phyloP scores from a whole-genome alignment of 148 eudicot species.

The Chenopodium album region DNA sequence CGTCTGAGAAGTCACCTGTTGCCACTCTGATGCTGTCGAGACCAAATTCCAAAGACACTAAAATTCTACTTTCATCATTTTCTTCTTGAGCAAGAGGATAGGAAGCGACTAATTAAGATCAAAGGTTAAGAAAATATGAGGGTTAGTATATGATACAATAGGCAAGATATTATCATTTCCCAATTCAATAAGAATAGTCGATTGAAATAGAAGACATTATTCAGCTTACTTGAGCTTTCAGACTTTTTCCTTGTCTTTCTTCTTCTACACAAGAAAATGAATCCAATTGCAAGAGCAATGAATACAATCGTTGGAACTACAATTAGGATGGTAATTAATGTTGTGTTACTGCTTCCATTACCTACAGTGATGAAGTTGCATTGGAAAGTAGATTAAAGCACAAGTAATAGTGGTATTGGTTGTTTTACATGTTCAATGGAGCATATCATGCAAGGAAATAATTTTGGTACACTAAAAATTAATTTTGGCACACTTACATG shows the following conservation, averaged over 20 bases:
- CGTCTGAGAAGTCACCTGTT: conserved; percentile 16
- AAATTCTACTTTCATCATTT: background rate
- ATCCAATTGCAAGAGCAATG: background rate
- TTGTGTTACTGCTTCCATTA: conserved; percentile 3
- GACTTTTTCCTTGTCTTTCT: background rate
- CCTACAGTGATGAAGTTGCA: background rate
- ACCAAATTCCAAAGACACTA: conserved; percentile 2
- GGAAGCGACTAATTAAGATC: background rate
- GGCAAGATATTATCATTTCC: background rate
- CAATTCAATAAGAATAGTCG: background rate
- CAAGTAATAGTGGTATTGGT: background rate
- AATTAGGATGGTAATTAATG: background rate
- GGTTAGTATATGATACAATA: background rate
- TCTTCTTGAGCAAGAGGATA: background rate
- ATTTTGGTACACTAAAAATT: too few relatives aligned
- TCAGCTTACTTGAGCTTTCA: background rate
- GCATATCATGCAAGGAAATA: too few relatives aligned
- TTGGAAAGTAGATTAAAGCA: background rate
- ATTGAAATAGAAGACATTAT: background rate
- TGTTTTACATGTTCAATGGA: too few relatives aligned
- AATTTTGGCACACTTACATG: too few relatives aligned
- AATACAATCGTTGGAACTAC: background rate
- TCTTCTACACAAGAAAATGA: background rate
- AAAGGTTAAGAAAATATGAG: background rate
- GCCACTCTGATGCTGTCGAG: conserved; percentile 12